A percentile compares a stretch with the other conserved stretches of the same genome.
These are phyloP conservation scores for Sarcomyxa edulis DNA, from an alignment of 768 basidiomycete species.

Conservation along the genomic window DNA sequence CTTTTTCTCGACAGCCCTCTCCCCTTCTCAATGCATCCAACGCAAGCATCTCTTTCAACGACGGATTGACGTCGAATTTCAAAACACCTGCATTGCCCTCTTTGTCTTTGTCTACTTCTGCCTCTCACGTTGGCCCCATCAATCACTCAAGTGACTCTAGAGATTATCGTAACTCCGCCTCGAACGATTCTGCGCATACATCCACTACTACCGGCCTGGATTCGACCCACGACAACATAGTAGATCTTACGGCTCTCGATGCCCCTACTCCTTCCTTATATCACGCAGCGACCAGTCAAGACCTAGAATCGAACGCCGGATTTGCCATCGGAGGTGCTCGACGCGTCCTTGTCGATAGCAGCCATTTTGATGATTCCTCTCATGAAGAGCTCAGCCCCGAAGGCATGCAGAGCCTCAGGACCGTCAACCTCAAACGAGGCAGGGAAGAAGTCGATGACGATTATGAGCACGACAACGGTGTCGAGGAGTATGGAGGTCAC, in stretches of 20 bases:
- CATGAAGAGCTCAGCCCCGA: slow-evolving; percentile 12
- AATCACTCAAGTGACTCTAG: no score
- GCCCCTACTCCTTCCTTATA: slow-evolving; percentile 14
- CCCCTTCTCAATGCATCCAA: no score
- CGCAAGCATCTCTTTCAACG: no score
- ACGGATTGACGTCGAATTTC: no score
- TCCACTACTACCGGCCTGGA: slow-evolving; percentile 8
- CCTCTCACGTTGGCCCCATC: slow-evolving; percentile 1
- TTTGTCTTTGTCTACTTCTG: slow-evolving; percentile 3
- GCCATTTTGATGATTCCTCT: slow-evolving; percentile 1
- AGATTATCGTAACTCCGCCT: no score
- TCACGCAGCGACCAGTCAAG: not conserved
- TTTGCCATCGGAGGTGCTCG: not conserved
- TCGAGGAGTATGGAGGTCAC: slow-evolving; percentile 6
- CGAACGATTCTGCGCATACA: slow-evolving; percentile 16
- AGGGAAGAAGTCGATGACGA: slow-evolving; percentile 11
- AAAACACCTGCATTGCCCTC: slow-evolving; percentile 14
- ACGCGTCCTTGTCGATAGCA: not conserved
- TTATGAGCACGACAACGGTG: slow-evolving; percentile 5
- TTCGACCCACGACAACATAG: slow-evolving; percentile 4
- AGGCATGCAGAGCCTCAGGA: slow-evolving; percentile 8
- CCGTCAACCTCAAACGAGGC: slow-evolving; percentile 8
- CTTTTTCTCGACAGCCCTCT: no score
- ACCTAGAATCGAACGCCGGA: not conserved
- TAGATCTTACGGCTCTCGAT: not conserved